These are phyloP conservation scores for Globisporangium irregulare DNA, from an alignment of 352 stramenopile genomes.

Conservation along the genomic window DNA sequence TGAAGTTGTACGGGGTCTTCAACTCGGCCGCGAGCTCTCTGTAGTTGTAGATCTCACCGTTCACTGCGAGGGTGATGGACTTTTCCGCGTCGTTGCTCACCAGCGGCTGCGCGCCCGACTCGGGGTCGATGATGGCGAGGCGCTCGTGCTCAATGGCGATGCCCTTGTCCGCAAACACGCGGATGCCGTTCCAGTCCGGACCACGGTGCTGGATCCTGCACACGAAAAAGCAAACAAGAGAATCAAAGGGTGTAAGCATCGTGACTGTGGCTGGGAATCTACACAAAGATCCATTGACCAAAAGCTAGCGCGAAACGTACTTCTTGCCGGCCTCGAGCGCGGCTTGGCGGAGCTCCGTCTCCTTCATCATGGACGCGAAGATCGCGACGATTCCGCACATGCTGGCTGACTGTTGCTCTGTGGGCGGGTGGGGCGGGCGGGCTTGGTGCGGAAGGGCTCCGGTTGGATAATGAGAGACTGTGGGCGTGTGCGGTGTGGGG, in stretches of 20 bases:
- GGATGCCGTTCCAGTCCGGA: slow-evolving; percentile 95
- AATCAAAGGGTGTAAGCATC: background rate
- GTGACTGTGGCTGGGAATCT: background rate
- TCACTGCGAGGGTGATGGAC: slow-evolving; percentile 94
- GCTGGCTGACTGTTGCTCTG: background rate
- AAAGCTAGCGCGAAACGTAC: slow-evolving; percentile 24
- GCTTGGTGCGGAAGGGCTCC: slow-evolving; percentile 1
- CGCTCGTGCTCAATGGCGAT: slow-evolving; percentile 96
- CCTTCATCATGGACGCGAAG: slow-evolving; percentile 92
- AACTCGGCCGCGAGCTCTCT: slow-evolving; percentile 92
- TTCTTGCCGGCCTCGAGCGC: slow-evolving; percentile 94
- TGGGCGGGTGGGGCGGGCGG: background rate
- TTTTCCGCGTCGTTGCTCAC: slow-evolving; percentile 77
- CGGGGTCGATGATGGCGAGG: slow-evolving; percentile 98
- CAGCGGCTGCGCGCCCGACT: slow-evolving; percentile 92
- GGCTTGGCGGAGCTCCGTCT: slow-evolving; percentile 91
- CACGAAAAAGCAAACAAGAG: background rate
- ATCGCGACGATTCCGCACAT: slow-evolving; percentile 99
- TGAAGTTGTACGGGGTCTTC: slow-evolving; percentile 87
- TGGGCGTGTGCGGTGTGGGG: too few relatives aligned
- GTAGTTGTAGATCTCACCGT: slow-evolving; percentile 99
- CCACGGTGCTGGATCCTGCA: slow-evolving; percentile 93
- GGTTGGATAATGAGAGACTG: slow-evolving; percentile 13
- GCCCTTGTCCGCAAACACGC: slow-evolving; percentile 67
- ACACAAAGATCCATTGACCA: background rate